Evolutionary conservation across 1,284 basidiomycete genomes (phyloP), one percentile per base, ranked within the genome.

Genomic region (Ceratobasidium sp.): DNA sequence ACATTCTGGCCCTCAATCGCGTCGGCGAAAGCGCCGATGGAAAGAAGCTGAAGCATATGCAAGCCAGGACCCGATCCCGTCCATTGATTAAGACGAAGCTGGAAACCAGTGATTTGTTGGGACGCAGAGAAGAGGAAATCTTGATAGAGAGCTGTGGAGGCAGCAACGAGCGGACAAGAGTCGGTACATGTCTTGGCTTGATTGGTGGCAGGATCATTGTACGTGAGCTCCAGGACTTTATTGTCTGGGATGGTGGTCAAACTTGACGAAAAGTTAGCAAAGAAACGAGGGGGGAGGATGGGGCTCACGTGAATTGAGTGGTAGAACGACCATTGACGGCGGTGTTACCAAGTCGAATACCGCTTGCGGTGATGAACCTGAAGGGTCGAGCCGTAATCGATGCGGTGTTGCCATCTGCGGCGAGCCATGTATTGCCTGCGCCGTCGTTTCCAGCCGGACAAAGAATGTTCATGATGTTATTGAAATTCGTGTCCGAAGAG

Each of bases 301-400:
- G 38, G 12, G 78, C 85, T 69, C 77, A 95, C 93, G 86, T 91
- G 78, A 99, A 99, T 1, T 83, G 85, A 20, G 86, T 91, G 0
- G 95, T 95, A 22, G 93, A 91, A 72, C 91, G 88, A 52, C 88
- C 87, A 56, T 85, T 81, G 71, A 88, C 82, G 77, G 95, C 93
- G 0, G 94, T 95, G 80, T 99, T 98, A 32, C 93, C 94, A 43
- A 99, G 81, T 49, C 96, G 87, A 54, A 98, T 78, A 10, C 96
- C 96, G 65, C 84, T 87, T 1, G 86, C 90, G 67, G 84, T 86
- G 71, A 92, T 84, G 74, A 85, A 89, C 34, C 86, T 82, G 77
- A 91, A 92, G 47, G 89, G 85, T 56, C 90, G 83, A 42, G 94
- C 82, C 29, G 91, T 93, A 73, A 96, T 85, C 40, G 90, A 83